These are phyloP conservation scores for Blastocystis sp. DNA, from an alignment of 352 stramenopile species.

Conservation along the genomic window DNA sequence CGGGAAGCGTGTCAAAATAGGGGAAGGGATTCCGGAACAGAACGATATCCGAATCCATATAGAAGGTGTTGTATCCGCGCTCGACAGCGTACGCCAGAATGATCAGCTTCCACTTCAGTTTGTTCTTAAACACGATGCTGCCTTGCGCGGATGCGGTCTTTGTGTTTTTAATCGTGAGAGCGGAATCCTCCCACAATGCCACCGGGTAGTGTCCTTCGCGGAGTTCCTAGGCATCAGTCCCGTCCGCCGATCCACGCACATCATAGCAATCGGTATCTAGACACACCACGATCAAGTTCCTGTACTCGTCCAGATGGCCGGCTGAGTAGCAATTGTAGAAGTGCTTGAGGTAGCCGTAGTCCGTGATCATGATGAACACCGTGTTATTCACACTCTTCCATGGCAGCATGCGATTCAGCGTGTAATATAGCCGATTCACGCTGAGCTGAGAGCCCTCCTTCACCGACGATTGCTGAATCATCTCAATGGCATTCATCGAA, in stretches of 20 bases:
- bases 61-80: neutral
- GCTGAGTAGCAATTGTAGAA: neutral
- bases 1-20: neutral
- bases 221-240: neutral
- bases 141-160: neutral
- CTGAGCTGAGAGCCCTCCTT: neutral
- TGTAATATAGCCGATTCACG: neutral
- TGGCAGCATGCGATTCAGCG: neutral
- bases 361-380: neutral
- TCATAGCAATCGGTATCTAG: neutral
- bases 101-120: neutral
- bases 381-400: neutral
- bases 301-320: neutral
- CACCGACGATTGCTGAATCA: neutral
- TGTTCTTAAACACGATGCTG: neutral
- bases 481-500: neutral
- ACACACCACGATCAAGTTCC: neutral
- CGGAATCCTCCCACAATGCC: neutral
- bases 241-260: neutral
- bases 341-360: neutral
- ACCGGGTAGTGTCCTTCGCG: neutral
- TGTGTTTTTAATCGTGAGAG: neutral
- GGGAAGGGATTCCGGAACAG: neutral
- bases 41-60: slow-evolving; percentile 29
- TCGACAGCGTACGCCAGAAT: neutral